phyloP scores from a whole-genome alignment of 1,139 yeast genomes.

The Cylindricascospora bacillispora region DNA sequence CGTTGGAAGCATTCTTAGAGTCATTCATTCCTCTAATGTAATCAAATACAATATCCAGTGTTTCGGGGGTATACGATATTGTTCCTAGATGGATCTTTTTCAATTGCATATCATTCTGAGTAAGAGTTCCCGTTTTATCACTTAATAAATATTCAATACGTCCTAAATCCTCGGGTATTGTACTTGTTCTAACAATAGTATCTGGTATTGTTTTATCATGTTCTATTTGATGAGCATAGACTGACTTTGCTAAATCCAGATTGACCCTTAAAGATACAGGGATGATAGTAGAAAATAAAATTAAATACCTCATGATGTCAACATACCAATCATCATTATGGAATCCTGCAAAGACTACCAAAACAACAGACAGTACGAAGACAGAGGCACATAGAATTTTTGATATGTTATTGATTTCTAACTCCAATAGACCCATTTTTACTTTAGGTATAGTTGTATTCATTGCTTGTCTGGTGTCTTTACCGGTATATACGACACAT shows the following conservation, averaged over 20 bases:
- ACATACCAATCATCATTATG: constrained; percentile 67
- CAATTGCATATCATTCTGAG: constrained; percentile 97
- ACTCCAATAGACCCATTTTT: constrained; percentile 77
- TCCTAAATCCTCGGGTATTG: constrained; percentile 96
- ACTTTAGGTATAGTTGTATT: constrained; percentile 86
- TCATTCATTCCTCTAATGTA: constrained; percentile 34
- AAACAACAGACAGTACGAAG: constrained; percentile 56
- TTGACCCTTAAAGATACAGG: constrained; percentile 94
- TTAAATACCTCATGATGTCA: constrained; percentile 78
- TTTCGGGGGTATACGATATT: constrained; percentile 83
- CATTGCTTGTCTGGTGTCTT: constrained; percentile 87
- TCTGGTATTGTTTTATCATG: constrained; percentile 70
- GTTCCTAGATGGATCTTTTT: constrained; percentile 86
- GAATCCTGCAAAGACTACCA: constrained; percentile 75
- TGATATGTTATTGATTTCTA: constrained; percentile 80
- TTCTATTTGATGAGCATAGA: constrained; percentile 90
- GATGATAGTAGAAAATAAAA: constrained; percentile 85
- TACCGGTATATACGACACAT: constrained; percentile 79
- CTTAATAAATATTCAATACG: constrained; percentile 83
- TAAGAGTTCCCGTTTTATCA: constrained; percentile 94
- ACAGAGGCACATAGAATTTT: constrained; percentile 84
- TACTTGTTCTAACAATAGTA: constrained; percentile 90
- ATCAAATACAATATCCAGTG: constrained; percentile 77
- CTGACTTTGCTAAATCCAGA: constrained; percentile 88
- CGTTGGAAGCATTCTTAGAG: constrained; percentile 6